phyloP scores from a whole-genome alignment of 345 rosid genomes.

The Odontarrhena argentea region DNA sequence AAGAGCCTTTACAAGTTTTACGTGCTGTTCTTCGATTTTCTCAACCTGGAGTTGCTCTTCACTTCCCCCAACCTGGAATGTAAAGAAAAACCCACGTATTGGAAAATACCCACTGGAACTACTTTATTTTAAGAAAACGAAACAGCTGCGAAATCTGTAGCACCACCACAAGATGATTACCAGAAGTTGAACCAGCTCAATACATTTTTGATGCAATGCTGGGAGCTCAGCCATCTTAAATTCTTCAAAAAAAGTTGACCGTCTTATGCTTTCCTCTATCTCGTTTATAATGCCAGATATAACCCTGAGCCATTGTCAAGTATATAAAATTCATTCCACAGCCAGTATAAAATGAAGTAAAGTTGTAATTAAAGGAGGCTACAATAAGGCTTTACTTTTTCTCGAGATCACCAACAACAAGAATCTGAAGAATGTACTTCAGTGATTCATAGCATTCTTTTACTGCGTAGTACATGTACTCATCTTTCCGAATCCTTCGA shows the following conservation, averaged over 20 bases:
- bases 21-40: constrained; percentile 57
- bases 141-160: constrained; percentile 1
- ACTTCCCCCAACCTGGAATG: constrained; percentile 38
- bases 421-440: constrained; percentile 80
- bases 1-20: constrained; percentile 72
- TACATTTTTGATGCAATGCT: constrained; percentile 61
- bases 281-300: constrained; percentile 59
- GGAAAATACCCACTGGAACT: not conserved
- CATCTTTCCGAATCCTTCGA: constrained; percentile 74
- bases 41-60: constrained; percentile 51
- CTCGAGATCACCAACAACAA: constrained; percentile 76
- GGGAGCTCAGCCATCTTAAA: constrained; percentile 77
- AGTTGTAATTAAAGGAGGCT: constrained; percentile 9
- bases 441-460: constrained; percentile 87
- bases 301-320: constrained; percentile 49
- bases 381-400: constrained; percentile 55
- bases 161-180: constrained; percentile 50
- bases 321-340: constrained; percentile 3
- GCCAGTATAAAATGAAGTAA: constrained; percentile 26
- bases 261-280: constrained; percentile 71
- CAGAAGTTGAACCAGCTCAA: constrained; percentile 75
- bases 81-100: constrained; percentile 31
- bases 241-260: constrained; percentile 67
- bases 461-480: constrained; percentile 82
- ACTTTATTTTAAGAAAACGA: constrained; percentile 11